phyloP scores from a whole-genome alignment of 305 asterid species.

The Fraxinus platypoda region DNA sequence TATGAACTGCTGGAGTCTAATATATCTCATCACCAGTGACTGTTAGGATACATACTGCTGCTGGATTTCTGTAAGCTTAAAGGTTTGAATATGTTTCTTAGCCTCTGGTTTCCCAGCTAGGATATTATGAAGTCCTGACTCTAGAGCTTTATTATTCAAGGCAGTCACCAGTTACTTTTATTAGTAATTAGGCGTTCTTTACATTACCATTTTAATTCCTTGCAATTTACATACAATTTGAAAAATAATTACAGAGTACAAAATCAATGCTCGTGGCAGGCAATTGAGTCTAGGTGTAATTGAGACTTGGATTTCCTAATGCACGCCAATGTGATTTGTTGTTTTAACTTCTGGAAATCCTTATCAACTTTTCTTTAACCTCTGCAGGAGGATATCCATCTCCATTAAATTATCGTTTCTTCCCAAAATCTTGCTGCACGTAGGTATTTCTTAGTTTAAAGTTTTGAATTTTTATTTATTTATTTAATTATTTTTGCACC shows the following conservation, averaged over 20 bases:
- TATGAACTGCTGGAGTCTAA: neutral
- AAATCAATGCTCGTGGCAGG: neutral
- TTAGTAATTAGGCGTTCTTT: neutral
- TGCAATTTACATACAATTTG: neutral
- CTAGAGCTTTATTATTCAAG: neutral
- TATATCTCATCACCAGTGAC: neutral
- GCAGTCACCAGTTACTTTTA: neutral
- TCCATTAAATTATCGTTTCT: conserved; percentile 85
- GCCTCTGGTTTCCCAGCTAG: neutral
- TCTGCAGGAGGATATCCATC: conserved; percentile 97
- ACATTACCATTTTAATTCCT: neutral
- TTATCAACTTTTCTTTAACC: conserved; percentile 18
- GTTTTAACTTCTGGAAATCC: conserved; percentile 7
- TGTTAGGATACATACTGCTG: neutral
- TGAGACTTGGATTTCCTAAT: conserved; percentile 1
- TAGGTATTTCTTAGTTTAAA: conserved; percentile 58
- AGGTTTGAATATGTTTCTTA: neutral
- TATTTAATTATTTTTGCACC: conserved; percentile 16
- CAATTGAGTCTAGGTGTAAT: neutral
- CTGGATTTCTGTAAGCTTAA: neutral
- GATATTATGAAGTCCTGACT: neutral
- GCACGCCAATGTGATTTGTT: neutral
- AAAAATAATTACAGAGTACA: neutral
- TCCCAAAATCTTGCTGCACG: conserved; percentile 99
- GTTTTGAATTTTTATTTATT: neutral